Evolutionary conservation across 768 basidiomycete species (phyloP), one percentile per base, ranked within the genome.

Genomic region (Naematelia encephala): DNA sequence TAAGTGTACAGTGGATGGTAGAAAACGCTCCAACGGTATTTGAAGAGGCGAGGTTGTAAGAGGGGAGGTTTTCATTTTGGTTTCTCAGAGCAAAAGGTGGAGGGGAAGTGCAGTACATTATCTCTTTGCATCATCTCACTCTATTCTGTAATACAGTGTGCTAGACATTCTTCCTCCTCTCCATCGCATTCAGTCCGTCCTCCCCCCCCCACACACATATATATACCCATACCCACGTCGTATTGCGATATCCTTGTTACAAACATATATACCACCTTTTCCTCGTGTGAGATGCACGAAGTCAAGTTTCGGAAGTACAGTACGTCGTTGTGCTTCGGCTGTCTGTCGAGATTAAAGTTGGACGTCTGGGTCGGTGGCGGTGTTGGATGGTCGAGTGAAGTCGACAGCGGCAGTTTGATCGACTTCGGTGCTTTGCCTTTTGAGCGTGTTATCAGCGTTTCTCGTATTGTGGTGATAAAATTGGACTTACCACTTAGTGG

Each of bases 1-100:
- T 92, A 59, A 85, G 88, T 68, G 82, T 99, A 51, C 91, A 96
- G 77, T 96, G 92, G 88, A 84, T 97, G 64, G 85, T 98, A 60
- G 92, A 97, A 73, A 88, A 94, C 59, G 76, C 76, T 25, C 67
- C 65, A 4, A 47, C 56, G 26, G 69, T 71, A 5, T 75, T 75
- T 55, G 54, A 52, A 1, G 73, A 72, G 49, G 49, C 59, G 28
- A 26, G 59, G 42, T 51, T 19, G 46, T 39, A 39, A 39, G 34
- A 39, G 34, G 34, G 34, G 16, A 8, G 34, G 16, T 16, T 39
- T 8, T 8, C 16, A 8, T 39, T 8, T 16, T 39, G 34, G 34
- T n/a, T n/a, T n/a, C n/a, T n/a, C n/a, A 16, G 34, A 39, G 8
- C 34, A 39, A 39, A 16, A 8, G 34, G 8, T 8, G 34, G 16